Evolutionary conservation across 495 filamentous ascomycete species (phyloP).

Genomic region (Polyplosphaeria fusca): DNA sequence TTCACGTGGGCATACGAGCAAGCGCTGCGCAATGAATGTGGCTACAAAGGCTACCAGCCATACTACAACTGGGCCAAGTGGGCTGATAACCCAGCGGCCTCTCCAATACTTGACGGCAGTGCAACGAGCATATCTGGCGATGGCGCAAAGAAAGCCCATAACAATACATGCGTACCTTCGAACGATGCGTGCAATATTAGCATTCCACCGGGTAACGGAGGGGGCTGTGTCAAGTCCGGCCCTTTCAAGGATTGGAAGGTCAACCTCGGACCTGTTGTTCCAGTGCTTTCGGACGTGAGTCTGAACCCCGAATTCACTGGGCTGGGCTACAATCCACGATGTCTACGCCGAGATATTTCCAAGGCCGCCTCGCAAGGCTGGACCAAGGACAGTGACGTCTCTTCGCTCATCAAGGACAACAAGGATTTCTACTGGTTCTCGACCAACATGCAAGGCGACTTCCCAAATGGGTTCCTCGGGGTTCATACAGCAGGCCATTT

Average conservation of each 20-base stretch:
- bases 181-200: constrained; percentile 24
- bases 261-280: constrained; percentile 39
- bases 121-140: constrained; percentile 48
- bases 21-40: constrained; percentile 67
- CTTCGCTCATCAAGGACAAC: constrained; percentile 47
- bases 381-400: constrained; percentile 51
- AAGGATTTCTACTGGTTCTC: constrained; percentile 52
- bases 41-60: constrained; percentile 58
- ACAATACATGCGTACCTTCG: constrained; percentile 26
- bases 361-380: constrained; percentile 46
- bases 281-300: constrained; percentile 20
- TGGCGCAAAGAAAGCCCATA: constrained; percentile 42
- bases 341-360: constrained; percentile 64
- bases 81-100: constrained; percentile 39
- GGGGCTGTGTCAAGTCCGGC: constrained; percentile 38
- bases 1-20: constrained; percentile 63
- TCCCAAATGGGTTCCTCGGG: constrained; percentile 49
- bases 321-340: constrained; percentile 58
- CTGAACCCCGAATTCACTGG: constrained; percentile 18
- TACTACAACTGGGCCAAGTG: constrained; percentile 55
- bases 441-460: constrained; percentile 50
- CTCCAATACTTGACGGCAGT: constrained; percentile 50
- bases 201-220: constrained; percentile 36
- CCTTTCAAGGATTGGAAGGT: constrained; percentile 35
- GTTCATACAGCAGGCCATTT: constrained; percentile 65